Base-by-base conservation (phyloP, 2,329 filamentous ascomycete species). In the Blastomyces silverae region DNA sequence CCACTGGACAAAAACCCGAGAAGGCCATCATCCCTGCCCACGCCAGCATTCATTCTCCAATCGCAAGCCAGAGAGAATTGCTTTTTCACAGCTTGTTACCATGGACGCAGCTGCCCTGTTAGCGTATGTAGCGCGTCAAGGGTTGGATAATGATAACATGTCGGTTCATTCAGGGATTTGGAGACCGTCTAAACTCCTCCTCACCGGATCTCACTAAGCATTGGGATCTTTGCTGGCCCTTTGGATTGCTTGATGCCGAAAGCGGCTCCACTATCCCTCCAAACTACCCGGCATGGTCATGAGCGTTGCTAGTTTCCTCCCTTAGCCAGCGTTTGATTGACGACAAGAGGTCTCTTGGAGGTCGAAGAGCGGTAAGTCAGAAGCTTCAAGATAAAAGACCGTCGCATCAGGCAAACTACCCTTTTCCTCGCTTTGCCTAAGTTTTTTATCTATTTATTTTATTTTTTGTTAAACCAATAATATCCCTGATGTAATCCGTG, bases 281-380 rank as follows among this genome's bases (percentile, higher is more conserved):
- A 13, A 37, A 28, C 39, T n/a, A 31, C 28, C 31, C 8, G 56
- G 8, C 15, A 42, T 53, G 44, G 44, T 52, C 39, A 28, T 50
- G 48, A 31, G 44, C 31, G n/a, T 28, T 37, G 28, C 17, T 61
- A 25, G 64, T 39, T 53, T 53, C 31, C 42, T 56, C 31, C 55
- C 7, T 34, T 56, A 37, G 58, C 62, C 63, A 64, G 52, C 61
- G 61, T 64, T 63, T 22, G 20, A 62, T 48, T 64, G 61, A 60
- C 44, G 13, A 31, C 55, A 52, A 59, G 4, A n/a, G 60, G 25
- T 17, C 15, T 17, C 22, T 42, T 61, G 25, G 37, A 17, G 39
- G 56, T 61, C 37, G 42, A 44, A 46, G 37, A 28, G 17, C 20
- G 37, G 63, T 64, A 61, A 64, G 63, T 56, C 55, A 31, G 55